Base-by-base conservation (phyloP, 148 eudicot species). In the Cornus controversa region DNA sequence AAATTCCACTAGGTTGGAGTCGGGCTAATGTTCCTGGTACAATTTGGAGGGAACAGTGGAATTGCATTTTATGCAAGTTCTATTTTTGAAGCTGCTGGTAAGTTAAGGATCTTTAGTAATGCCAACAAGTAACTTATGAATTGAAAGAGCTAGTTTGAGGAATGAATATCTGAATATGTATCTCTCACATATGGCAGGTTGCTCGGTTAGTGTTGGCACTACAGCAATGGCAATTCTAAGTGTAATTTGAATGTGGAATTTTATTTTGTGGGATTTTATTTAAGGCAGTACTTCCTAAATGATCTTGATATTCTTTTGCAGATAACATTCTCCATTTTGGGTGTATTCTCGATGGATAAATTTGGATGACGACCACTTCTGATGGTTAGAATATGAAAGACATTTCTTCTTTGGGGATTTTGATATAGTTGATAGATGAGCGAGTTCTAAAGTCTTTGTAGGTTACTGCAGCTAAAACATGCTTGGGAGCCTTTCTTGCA, bases 61-160 rank as follows among this genome's bases (percentile, higher is more conserved):
- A 83, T 92, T 18, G 73, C 85, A 3, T 90, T 73, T 69, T 94
- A 92, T 82, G 93, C 96, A 54, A 80, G 73, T 58, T 77, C 87
- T 4, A 86, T 85, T 34, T 89, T 91, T 79, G 80, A 86, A 81
- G 78, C 90, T 71, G 90, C 98, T 77, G 92, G 98, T 93, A 79
- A 85, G 70, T 29, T 9, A 68, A 69, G 36, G 28, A 29, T 37
- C 36, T 67, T 31, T 10, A 50, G 2, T 69, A 13, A n/a, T 64
- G 20, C 22, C 8, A 22, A 0, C 6, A 60, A 18, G 64, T 20
- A 60, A 7, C 6, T 60, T 1, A 22, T 60, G 24, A 60, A 18
- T n/a, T 60, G 8, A 20, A 18, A 60, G 25, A n/a, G 64, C 64
- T 18, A 14, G 62, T 42, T n/a, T n/a, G 24, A 60, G 25, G 25